Percentiles rank a stretch among this genome's conserved stretches.
Evolutionary conservation across 495 filamentous ascomycete species (phyloP).

Genomic region (Annulohypoxylon moriforme): DNA sequence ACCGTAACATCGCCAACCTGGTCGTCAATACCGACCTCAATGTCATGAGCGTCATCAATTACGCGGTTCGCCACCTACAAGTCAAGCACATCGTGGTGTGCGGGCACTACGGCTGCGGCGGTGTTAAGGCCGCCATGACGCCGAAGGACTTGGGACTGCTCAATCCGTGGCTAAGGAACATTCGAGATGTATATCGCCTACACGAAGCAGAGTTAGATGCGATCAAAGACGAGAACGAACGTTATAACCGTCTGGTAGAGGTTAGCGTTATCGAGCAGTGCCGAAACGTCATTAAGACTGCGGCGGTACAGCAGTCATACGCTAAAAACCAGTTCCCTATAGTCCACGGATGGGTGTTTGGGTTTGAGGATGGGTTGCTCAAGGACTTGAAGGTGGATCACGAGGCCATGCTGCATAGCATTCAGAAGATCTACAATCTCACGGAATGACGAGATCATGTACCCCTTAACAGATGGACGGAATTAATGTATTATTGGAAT

Average conservation of each 20-base stretch:
- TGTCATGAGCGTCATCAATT: conserved; percentile 71
- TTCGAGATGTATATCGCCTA: conserved; percentile 68
- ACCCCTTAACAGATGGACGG: conserved; percentile 16
- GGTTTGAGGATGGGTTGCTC: conserved; percentile 62
- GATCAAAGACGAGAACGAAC: conserved; percentile 56
- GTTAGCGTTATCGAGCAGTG: conserved; percentile 70
- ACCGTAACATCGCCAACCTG: conserved; percentile 74
- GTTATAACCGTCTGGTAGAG: conserved; percentile 68
- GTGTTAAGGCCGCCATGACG: conserved; percentile 70
- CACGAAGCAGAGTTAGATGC: conserved; percentile 67
- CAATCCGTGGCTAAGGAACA: conserved; percentile 71
- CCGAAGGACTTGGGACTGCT: conserved; percentile 67
- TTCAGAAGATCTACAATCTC: conserved; percentile 68
- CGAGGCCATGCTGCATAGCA: conserved; percentile 55
- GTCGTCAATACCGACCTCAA: conserved; percentile 69
- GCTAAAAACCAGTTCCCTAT: conserved; percentile 63
- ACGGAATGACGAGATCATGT: conserved; percentile 42
- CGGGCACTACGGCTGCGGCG: conserved; percentile 73
- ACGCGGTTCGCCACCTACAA: conserved; percentile 67
- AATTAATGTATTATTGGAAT: conserved; percentile 3
- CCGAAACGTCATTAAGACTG: conserved; percentile 69
- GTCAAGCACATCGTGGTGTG: conserved; percentile 75
- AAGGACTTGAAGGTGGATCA: conserved; percentile 66
- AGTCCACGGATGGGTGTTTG: conserved; percentile 69
- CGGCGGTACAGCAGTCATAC: conserved; percentile 65